Evolutionary conservation across 1,284 basidiomycete species (phyloP).

Genomic region (Boletus mariae): DNA sequence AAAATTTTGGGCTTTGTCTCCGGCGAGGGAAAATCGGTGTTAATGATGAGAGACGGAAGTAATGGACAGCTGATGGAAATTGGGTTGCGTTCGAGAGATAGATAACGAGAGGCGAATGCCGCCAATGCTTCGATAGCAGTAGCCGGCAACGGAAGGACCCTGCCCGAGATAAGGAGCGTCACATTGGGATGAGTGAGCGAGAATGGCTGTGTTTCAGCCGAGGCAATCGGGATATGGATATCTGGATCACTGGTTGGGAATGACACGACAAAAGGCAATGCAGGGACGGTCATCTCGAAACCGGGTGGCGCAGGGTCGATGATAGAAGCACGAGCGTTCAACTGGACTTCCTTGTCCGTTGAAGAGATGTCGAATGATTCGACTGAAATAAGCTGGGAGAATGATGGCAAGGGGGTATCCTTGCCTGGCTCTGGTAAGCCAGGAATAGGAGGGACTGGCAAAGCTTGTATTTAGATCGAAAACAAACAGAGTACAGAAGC

Average conservation of each 20-base stretch:
- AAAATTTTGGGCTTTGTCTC: conserved; percentile 58
- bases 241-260: conserved; percentile 31
- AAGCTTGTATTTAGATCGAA: conserved; percentile 7
- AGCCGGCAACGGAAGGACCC: conserved; percentile 52
- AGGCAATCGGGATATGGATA: conserved; percentile 45
- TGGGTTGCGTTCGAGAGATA: conserved; percentile 51
- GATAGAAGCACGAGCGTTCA: conserved; percentile 56
- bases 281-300: conserved; percentile 48
- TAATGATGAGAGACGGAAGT: conserved; percentile 44
- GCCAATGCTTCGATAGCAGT: conserved; percentile 50
- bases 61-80: conserved; percentile 57
- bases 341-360: conserved; percentile 38
- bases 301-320: conserved; percentile 51
- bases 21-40: conserved; percentile 61
- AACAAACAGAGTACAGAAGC: conserved; percentile 5
- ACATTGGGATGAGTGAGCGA: conserved; percentile 64
- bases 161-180: conserved; percentile 53
- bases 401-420: conserved; percentile 47
- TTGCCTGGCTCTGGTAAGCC: conserved; percentile 61
- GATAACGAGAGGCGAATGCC: conserved; percentile 56
- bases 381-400: conserved; percentile 58
- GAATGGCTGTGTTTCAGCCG: conserved; percentile 53
- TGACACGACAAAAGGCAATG: conserved; percentile 59
- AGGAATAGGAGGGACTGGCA: conserved; percentile 58
- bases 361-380: conserved; percentile 55